Evolutionary conservation across 148 eudicot genomes (phyloP), one percentile per base, ranked within the genome.

Genomic region (Beta vulgaris): DNA sequence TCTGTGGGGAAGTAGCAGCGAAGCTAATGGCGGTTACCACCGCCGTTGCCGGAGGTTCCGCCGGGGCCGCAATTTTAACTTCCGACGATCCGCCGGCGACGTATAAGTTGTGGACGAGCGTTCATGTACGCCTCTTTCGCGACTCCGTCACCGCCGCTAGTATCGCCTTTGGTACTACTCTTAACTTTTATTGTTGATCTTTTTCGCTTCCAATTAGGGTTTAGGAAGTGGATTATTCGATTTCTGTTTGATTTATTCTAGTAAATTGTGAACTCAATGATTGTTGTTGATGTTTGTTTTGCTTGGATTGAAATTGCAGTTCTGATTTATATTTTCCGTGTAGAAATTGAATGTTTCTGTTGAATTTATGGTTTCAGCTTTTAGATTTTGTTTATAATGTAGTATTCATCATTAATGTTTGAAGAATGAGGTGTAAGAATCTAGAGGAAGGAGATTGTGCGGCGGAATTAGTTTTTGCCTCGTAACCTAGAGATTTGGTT

Each of bases 1-100:
- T 35, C 29, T 94, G 55, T 85, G 77, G 88, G 85, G 89, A n/a
- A 57, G 82, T 87, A 9, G 82, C 82, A 57, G 83, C 82, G 64
- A 86, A 86, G 74, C 72, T 89, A 16, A 74, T 82, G 69, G 48
- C 85, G 58, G 88, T 87, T 1, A 66, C 87, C 79, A 77, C 91
- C 76, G 84, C 84, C 3, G 40, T 76, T 10, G 90, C 86, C 29
- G 86, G 80, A 10, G 98, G 97, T 1, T 82, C 86, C 4, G 90
- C 78, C 44, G 97, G 83, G 59, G 97, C 93, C 44, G 65, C 82
- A 23, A 81, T 94, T n/a, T 59, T 88, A 0, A 80, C 80, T 78
- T 87, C 97, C 79, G 95, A 91, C 35, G 96, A 94, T 60, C 97
- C 98, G 5, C 75, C 85, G 11, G 84, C 91, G 8, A 86, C 95